These are phyloP conservation scores for Candida boleticola DNA, from an alignment of 805 yeast species.

Conservation along the genomic window DNA sequence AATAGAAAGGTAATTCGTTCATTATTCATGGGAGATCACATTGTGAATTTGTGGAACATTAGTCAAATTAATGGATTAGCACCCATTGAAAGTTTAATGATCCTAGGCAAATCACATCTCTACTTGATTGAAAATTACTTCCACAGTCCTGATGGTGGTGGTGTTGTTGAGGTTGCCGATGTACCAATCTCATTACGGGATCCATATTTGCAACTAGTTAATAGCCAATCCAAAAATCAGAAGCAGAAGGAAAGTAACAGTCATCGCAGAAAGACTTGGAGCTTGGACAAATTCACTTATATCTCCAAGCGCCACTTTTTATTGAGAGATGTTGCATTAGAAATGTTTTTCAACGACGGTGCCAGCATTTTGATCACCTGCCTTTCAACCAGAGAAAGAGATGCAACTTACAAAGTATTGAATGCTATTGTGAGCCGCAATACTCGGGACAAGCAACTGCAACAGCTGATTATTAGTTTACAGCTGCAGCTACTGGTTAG, in stretches of 20 bases:
- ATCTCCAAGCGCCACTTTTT: constrained; percentile 74
- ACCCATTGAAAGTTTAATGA: constrained; percentile 70
- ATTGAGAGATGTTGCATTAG: constrained; percentile 77
- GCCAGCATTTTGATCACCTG: constrained; percentile 69
- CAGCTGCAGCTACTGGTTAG: constrained; percentile 4
- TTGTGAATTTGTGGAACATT: constrained; percentile 71
- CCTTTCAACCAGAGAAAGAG: constrained; percentile 50
- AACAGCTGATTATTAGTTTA: background rate
- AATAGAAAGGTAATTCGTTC: constrained; percentile 73
- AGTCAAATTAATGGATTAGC: constrained; percentile 76
- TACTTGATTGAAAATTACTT: constrained; percentile 73
- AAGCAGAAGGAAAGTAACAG: background rate
- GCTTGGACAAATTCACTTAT: constrained; percentile 54
- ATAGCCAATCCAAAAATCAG: constrained; percentile 40
- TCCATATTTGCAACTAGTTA: constrained; percentile 62
- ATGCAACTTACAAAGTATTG: constrained; percentile 46
- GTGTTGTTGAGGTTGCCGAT: constrained; percentile 63
- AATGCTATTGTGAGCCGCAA: background rate
- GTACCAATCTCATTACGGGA: constrained; percentile 65
- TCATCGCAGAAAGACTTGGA: constrained; percentile 61
- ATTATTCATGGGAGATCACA: constrained; percentile 66
- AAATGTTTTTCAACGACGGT: constrained; percentile 72
- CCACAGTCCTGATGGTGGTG: constrained; percentile 49
- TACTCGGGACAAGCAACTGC: background rate
- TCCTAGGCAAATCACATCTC: constrained; percentile 61